Evolutionary conservation across 768 basidiomycete genomes (phyloP), one percentile per base, ranked within the genome.

Genomic region (Baorangia bicolor): DNA sequence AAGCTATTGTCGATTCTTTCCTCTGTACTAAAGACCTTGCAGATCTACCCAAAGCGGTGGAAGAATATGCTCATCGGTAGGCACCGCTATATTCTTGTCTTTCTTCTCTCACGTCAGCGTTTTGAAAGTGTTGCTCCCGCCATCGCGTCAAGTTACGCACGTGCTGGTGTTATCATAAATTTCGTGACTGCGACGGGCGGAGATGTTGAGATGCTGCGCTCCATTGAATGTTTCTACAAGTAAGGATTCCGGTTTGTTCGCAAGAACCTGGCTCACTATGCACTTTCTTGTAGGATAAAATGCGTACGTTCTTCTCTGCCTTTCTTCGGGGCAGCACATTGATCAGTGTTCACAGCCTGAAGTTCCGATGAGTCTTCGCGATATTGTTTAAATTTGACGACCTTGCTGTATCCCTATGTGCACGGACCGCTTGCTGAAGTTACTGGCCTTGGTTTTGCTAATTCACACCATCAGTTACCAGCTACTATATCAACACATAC

Each of bases 151-250:
- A 75, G 78, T 71, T 89, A 92, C 69, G 82, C 87, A 38, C 87
- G 93, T 49, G 89, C 93, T 52, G 97, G 96, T 28, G 90, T 98
- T 50, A 82, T 97, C 57, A 82, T 99, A 68, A 98, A 96, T 72
- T 94, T 98, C 64, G 95, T 98, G 58, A 97, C 95, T 53, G 96
- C 95, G 51, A 94, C 94, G 14, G 94, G 95, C 30, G 95, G 94
- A 39, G 96, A 98, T 71, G 95, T 98, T 52, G 96, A 98, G 77
- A 97, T 98, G 94, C 77, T 98, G 59, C 84, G 96, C 67, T 92
- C 91, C 63, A 98, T 98, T 80, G 96, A 98, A 78, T 96, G 94
- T 81, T 96, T 94, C 77, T 98, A 96, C 81, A 93, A 93, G 92
- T 92, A 62, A 61, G 83, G 56, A 72, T 69, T 16, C 30, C 35